Base-by-base conservation (phyloP, 1,284 basidiomycete genomes). In the Agaricales sp. region DNA sequence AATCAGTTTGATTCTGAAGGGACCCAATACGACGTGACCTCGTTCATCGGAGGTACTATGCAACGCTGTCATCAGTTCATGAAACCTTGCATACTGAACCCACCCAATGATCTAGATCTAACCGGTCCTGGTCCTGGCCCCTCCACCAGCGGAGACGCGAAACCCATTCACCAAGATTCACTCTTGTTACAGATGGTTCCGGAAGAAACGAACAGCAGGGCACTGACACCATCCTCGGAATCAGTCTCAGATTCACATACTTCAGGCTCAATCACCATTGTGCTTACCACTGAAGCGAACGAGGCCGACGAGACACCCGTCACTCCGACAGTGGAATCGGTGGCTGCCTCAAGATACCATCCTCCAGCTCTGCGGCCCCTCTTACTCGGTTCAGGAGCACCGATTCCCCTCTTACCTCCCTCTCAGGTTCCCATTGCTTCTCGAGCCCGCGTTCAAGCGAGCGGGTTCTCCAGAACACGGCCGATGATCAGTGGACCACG, bases 11-110 rank as follows among this genome's bases (percentile, higher is more conserved):
- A 69, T 48, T 78, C 77, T n/a, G 64, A 60, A 18, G 77, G 69
- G 13, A 81, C 74, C 0, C 77, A 75, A 53, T 84, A 80, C 54
- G 82, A 86, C 54, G 80, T 86, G 19, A 87, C 83, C 19, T 86
- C 84, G 2, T 87, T 87, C 59, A 83, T 87, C 54, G 78, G 74
- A 52, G 71, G 82, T 85, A 54, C 6, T 6, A 30, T 61, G 76
- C 57, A 43, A 43, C 50, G 39, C 19, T 52, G 35, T 24, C 16
- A 43, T 24, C 12, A 37, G 45, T 19, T 23, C 30, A 23, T 45
- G 22, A 22, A 43, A 51, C 3, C 16, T 48, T 38, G 20, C 39
- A 20, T 49, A 22, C 35, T 70, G 69, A 61, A 58, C 51, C 71
- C 39, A 64, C 63, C 18, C n/a, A 4, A 8, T 18, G 8, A n/a